Evolutionary conservation across 139 green algal species (phyloP).

Genomic region (Chlamydomonas schloesseri): DNA sequence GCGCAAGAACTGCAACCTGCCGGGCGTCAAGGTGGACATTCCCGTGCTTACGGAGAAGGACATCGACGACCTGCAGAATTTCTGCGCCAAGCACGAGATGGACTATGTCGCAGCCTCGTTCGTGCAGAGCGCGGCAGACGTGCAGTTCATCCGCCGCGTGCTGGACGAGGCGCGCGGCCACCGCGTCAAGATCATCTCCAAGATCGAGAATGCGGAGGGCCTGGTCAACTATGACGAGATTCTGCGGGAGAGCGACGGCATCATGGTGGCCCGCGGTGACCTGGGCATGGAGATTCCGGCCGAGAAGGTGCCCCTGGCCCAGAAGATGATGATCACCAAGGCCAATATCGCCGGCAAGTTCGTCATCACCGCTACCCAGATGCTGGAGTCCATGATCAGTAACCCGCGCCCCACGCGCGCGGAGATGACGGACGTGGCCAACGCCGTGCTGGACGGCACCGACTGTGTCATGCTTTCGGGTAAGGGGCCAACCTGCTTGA

Average conservation of each 20-base stretch:
- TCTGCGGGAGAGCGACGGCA: constrained; percentile 70
- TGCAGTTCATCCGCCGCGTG: constrained; percentile 65
- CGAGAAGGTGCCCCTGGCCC: constrained; percentile 70
- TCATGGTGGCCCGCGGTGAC: constrained; percentile 78
- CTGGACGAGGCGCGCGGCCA: constrained; percentile 66
- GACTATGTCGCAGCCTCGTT: constrained; percentile 72
- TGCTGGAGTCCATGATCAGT: constrained; percentile 68
- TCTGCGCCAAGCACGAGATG: constrained; percentile 62
- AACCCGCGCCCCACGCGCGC: constrained; percentile 77
- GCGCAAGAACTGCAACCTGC: constrained; percentile 80
- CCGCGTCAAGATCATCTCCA: constrained; percentile 72
- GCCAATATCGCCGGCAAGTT: constrained; percentile 75
- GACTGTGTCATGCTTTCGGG: constrained; percentile 86
- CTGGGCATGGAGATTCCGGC: constrained; percentile 78
- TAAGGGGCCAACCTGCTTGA: neutral
- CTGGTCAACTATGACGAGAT: constrained; percentile 67
- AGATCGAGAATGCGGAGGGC: constrained; percentile 70
- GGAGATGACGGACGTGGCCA: constrained; percentile 88
- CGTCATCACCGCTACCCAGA: constrained; percentile 62
- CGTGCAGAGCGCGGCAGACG: constrained; percentile 67
- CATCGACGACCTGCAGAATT: constrained; percentile 74
- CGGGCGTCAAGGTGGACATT: constrained; percentile 85
- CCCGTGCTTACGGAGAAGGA: constrained; percentile 79
- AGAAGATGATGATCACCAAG: constrained; percentile 81
- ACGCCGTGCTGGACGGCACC: constrained; percentile 83